Conservation (phyloP, 2,329 filamentous ascomycete genomes). For the Aspergillus thermomutatus region DNA sequence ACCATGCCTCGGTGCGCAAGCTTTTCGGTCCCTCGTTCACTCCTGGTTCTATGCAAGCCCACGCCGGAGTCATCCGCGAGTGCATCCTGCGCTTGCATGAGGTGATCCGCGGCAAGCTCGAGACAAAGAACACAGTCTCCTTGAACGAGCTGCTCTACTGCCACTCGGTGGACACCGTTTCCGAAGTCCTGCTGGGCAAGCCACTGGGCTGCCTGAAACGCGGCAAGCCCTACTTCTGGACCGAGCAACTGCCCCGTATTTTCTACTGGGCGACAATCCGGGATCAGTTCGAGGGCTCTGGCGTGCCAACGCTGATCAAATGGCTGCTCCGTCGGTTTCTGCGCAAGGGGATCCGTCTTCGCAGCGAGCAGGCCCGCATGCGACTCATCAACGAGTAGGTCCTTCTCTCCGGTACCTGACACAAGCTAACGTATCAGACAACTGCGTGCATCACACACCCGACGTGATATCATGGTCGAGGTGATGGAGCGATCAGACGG, state of each 20-base stretch:
- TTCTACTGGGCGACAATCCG: slow-evolving; percentile 26
- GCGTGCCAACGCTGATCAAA: slow-evolving; percentile 23
- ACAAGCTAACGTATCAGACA: slow-evolving; percentile 12
- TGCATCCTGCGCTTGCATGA: slow-evolving; percentile 20
- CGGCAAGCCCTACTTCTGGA: slow-evolving; percentile 25
- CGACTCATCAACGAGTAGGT: slow-evolving; percentile 22
- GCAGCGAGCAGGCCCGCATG: slow-evolving; percentile 22
- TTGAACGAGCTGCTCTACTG: slow-evolving; percentile 24
- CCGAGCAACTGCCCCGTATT: slow-evolving; percentile 23
- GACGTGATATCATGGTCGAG: slow-evolving; percentile 27
- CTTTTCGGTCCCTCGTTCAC: slow-evolving; percentile 23
- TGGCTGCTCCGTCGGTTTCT: slow-evolving; percentile 24
- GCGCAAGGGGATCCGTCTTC: slow-evolving; percentile 20
- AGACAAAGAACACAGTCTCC: slow-evolving; percentile 5
- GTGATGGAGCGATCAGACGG: slow-evolving; percentile 19
- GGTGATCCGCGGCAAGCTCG: slow-evolving; percentile 10
- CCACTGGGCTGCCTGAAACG: slow-evolving; percentile 22
- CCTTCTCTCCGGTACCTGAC: background rate
- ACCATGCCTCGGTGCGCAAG: slow-evolving; percentile 22
- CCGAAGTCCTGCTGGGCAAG: slow-evolving; percentile 23
- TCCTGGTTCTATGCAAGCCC: slow-evolving; percentile 19
- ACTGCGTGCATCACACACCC: slow-evolving; percentile 16
- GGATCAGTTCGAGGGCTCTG: slow-evolving; percentile 25
- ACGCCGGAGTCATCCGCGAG: slow-evolving; percentile 19
- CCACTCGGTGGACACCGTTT: slow-evolving; percentile 24